Evolutionary conservation across 2,329 filamentous ascomycete genomes (phyloP).

Genomic region (Tolypocladium sp.): DNA sequence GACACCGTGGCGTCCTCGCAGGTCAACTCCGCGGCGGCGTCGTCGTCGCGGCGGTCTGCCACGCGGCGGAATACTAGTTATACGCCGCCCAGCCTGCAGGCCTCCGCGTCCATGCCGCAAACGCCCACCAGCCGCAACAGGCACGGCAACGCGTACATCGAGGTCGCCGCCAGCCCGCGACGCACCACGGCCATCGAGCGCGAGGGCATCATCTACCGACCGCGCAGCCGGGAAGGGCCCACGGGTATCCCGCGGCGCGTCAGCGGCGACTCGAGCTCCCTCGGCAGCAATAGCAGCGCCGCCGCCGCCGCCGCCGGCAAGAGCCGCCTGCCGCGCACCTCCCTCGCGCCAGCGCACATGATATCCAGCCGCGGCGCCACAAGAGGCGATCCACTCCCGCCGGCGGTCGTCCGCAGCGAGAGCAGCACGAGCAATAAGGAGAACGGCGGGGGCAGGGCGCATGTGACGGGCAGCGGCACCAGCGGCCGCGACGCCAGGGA

Average conservation of each 20-base stretch:
- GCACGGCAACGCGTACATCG: constrained; percentile 35
- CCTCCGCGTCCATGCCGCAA: constrained; percentile 38
- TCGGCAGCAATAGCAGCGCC: constrained; percentile 9
- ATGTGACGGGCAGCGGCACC: not conserved
- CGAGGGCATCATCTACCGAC: constrained; percentile 30
- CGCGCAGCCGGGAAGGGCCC: constrained; percentile 30
- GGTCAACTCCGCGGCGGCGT: constrained; percentile 18
- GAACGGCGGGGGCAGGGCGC: constrained; percentile 11
- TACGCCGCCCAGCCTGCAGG: constrained; percentile 43
- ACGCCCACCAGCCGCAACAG: constrained; percentile 39
- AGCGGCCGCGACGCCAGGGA: not conserved
- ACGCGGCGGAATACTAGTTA: constrained; percentile 42
- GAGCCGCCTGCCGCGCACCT: constrained; percentile 30
- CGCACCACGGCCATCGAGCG: constrained; percentile 30
- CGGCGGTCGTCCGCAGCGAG: constrained; percentile 25
- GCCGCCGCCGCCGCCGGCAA: constrained; percentile 10
- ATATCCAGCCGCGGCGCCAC: constrained; percentile 12
- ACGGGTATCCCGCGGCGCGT: constrained; percentile 33
- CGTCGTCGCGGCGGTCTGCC: constrained; percentile 27
- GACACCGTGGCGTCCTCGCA: constrained; percentile 23
- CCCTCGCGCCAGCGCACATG: constrained; percentile 13
- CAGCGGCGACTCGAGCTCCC: constrained; percentile 27
- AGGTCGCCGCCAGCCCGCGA: constrained; percentile 41
- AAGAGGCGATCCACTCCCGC: constrained; percentile 9
- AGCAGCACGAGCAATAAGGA: constrained; percentile 31